Evolutionary conservation across 768 basidiomycete species (phyloP).

Genomic region (Kwoniella dejecticola): DNA sequence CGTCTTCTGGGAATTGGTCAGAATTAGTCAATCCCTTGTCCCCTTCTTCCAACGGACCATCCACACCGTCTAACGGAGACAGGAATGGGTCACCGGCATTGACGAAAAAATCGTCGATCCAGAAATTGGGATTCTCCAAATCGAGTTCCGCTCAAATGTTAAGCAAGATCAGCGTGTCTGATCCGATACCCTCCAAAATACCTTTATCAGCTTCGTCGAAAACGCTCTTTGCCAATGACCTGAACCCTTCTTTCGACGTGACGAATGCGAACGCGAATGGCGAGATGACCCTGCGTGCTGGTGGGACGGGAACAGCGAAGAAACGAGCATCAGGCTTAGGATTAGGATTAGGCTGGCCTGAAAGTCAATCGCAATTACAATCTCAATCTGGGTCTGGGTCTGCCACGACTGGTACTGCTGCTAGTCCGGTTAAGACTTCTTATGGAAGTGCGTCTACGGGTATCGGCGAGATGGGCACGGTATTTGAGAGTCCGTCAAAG

Average conservation of each 20-base stretch:
- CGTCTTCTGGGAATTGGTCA: slow-evolving; percentile 43
- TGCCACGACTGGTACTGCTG: too few species aligned
- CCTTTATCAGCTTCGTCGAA: not conserved
- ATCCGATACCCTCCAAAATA: slow-evolving; percentile 14
- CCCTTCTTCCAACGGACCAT: not conserved
- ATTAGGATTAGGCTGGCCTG: slow-evolving; percentile 41
- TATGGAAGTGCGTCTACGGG: not conserved
- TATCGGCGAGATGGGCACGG: slow-evolving; percentile 3
- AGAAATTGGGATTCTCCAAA: slow-evolving; percentile 6
- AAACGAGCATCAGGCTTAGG: slow-evolving; percentile 20
- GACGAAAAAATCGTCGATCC: slow-evolving; percentile 12
- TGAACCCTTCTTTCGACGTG: not conserved
- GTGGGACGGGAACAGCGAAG: slow-evolving; percentile 7
- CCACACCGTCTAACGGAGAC: not conserved
- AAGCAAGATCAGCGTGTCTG: slow-evolving; percentile 8
- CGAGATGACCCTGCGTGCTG: slow-evolving; percentile 32
- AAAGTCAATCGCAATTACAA: slow-evolving; percentile 1
- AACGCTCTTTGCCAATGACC: not conserved
- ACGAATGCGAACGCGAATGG: not conserved
- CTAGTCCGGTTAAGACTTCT: not conserved
- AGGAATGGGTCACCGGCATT: slow-evolving; percentile 3
- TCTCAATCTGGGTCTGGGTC: not conserved
- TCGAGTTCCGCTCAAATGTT: not conserved
- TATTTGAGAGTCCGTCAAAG: not conserved
- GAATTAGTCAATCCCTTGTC: slow-evolving; percentile 28